Percentiles rank a stretch among this genome's conserved stretches.
Evolutionary conservation across 805 yeast species (phyloP).

Genomic region (Ogataea dorogensis): DNA sequence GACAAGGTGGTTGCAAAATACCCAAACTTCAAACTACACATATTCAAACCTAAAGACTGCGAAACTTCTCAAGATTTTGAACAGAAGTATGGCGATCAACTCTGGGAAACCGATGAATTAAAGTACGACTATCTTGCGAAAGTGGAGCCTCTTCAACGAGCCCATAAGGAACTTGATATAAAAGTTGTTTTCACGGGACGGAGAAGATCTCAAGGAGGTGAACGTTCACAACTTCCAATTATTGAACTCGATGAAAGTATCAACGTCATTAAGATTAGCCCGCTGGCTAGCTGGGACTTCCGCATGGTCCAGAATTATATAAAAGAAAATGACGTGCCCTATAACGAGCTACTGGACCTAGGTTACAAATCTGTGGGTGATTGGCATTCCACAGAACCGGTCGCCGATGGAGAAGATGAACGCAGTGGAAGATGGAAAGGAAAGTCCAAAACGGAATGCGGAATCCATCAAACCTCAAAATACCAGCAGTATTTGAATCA

Average conservation of each 20-base stretch:
- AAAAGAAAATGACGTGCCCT: constrained; percentile 72
- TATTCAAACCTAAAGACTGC: constrained; percentile 64
- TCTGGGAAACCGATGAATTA: constrained; percentile 83
- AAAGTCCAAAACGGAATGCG: constrained; percentile 88
- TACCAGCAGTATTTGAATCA: constrained; percentile 58
- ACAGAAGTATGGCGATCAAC: constrained; percentile 62
- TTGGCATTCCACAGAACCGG: constrained; percentile 92
- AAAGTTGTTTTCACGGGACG: constrained; percentile 90
- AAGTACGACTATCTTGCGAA: constrained; percentile 83
- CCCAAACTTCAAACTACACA: constrained; percentile 51
- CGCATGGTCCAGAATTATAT: constrained; percentile 67
- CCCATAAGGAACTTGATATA: constrained; percentile 70
- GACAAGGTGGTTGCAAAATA: constrained; percentile 56
- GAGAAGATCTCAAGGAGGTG: constrained; percentile 86
- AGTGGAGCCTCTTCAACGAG: constrained; percentile 89
- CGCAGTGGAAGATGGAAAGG: constrained; percentile 98
- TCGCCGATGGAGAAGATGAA: constrained; percentile 89
- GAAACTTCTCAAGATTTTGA: constrained; percentile 62
- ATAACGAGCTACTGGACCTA: constrained; percentile 75
- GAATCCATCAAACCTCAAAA: constrained; percentile 80
- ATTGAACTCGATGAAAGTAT: constrained; percentile 72
- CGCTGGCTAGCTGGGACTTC: constrained; percentile 82
- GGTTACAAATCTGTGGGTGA: constrained; percentile 95
- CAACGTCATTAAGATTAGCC: constrained; percentile 82
- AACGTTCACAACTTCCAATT: constrained; percentile 66